phyloP scores from a whole-genome alignment of 805 yeast species.

The Torulaspora franciscae region DNA sequence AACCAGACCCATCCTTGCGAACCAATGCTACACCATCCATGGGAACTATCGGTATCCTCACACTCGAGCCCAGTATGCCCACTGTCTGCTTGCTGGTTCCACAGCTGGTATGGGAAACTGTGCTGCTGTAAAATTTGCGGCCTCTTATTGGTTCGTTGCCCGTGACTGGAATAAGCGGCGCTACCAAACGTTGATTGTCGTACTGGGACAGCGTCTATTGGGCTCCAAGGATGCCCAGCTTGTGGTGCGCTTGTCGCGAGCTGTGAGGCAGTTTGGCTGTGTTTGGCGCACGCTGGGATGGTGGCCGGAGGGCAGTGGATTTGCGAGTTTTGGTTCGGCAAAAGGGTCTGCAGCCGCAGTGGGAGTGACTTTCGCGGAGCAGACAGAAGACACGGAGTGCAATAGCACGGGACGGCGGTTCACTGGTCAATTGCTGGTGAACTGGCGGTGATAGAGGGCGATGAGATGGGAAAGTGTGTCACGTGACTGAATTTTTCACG shows the following conservation, averaged over 20 bases:
- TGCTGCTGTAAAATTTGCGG: conserved; percentile 1
- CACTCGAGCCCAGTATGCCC: background rate
- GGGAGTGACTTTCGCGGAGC: background rate
- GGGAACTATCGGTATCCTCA: conserved; percentile 8
- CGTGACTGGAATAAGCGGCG: background rate
- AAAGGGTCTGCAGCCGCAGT: too few species aligned
- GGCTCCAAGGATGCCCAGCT: background rate
- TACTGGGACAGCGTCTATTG: background rate
- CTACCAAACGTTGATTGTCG: background rate
- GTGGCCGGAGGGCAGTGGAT: too few species aligned
- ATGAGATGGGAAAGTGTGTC: background rate
- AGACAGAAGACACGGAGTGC: too few species aligned
- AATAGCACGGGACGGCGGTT: too few species aligned
- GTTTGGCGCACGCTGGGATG: background rate
- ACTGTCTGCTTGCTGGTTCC: background rate
- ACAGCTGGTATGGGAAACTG: background rate
- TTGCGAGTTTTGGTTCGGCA: too few species aligned
- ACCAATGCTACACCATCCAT: background rate
- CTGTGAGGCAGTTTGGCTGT: background rate
- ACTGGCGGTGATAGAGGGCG: background rate
- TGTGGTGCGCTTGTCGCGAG: background rate
- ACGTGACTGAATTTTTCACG: background rate
- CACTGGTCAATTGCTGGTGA: too few species aligned
- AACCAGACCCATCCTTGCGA: background rate
- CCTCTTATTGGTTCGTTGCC: conserved; percentile 2